These are phyloP conservation scores for Globisporangium cederbergense DNA, from an alignment of 352 stramenopile genomes.

Conservation along the genomic window DNA sequence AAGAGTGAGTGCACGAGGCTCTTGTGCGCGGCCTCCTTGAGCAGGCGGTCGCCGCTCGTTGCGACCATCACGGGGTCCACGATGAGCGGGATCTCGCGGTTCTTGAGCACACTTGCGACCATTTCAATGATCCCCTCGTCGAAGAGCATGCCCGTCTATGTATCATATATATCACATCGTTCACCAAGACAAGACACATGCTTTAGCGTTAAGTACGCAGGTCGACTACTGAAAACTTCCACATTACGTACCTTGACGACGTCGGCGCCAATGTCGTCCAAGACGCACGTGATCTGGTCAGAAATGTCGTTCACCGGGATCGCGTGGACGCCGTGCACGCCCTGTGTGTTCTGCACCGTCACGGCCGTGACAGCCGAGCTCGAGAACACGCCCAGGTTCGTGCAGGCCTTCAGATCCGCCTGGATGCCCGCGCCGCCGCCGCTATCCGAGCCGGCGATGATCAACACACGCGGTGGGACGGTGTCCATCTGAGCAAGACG, in stretches of 20 bases:
- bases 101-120: constrained; percentile 55
- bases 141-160: constrained; percentile 89
- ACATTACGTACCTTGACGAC: constrained; percentile 75
- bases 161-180: not conserved
- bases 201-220: not conserved
- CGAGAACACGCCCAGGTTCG: constrained; percentile 74
- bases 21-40: constrained; percentile 70
- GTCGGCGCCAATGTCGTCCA: constrained; percentile 81
- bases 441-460: constrained; percentile 92
- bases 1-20: constrained; percentile 83
- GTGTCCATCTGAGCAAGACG: not conserved
- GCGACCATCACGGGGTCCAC: constrained; percentile 94
- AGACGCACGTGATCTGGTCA: constrained; percentile 84
- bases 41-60: constrained; percentile 80
- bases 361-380: constrained; percentile 90
- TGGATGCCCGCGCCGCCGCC: constrained; percentile 90
- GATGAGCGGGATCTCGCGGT: constrained; percentile 65
- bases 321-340: constrained; percentile 46
- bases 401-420: constrained; percentile 91
- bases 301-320: constrained; percentile 64
- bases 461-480: constrained; percentile 62
- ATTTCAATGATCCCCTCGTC: constrained; percentile 74
- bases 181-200: not conserved
- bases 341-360: constrained; percentile 84
- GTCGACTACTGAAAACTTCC: not conserved